Evolutionary conservation across 495 filamentous ascomycete genomes (phyloP), one percentile per base, ranked within the genome.

Genomic region (Aspergillus asperescens): DNA sequence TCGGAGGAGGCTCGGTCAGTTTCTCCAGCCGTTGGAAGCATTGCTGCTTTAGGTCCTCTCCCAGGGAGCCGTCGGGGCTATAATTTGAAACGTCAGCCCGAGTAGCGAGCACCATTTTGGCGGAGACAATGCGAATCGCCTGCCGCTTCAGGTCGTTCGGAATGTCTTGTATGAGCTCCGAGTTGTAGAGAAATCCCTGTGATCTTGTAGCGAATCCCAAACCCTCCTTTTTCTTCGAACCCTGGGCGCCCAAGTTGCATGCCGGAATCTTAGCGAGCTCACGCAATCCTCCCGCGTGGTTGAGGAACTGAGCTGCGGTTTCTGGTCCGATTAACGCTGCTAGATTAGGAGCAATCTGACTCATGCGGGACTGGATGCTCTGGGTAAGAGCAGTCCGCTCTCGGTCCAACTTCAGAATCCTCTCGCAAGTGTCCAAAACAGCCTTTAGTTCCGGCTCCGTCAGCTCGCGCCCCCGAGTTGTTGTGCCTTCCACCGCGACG

Each of bases 321-420:
- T 95, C 78, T 2, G 92, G 90, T 37, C 94, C 93, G 50, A 98
- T 86, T 25, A 98, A 79, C 15, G 83, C 83, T n/a, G 94, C 94
- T 29, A 96, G 74, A 59, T 98, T 98, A 7, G 93, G 93, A 9
- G 94, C 93, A 61, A 96, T 96, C 40, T 95, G 78, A 58, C 82
- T 92, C 88, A 98, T 96, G 54, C 93, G 89, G 28, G 91, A 96
- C 71, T 95, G 85, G n/a, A 96, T 92, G 61, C 92, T 97, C 59
- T 93, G 85, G 3, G 90, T 96, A 41, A 97, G 81, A 27, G 82
- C 86, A 49, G 80, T 85, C 65, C 95, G 95, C 40, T 92, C 92
- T 40, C 80, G 81, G 60, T 97, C 91, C 13, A 98, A 84, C 49
- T 82, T 81, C 32, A 96, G 75, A 32, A 89, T 88, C 81, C 89